Evolutionary conservation across 768 basidiomycete genomes (phyloP), one percentile per base, ranked within the genome.

Genomic region (Psilocybe azurescens): DNA sequence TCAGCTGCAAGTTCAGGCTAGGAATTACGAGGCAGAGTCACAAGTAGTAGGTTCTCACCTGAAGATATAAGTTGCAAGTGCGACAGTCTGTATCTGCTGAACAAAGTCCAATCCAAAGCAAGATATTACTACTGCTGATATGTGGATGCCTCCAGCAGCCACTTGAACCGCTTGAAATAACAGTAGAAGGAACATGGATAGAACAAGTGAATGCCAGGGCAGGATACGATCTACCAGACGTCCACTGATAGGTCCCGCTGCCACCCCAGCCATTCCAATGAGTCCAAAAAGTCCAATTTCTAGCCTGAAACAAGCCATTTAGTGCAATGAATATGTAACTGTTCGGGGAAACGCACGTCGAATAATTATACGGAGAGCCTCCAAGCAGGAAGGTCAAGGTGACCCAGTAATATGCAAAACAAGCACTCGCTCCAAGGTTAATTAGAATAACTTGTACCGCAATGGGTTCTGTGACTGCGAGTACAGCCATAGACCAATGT

Each of bases 351-450:
- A 79, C 81, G 36, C 78, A 83, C 89, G 89, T 90, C 1, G 87
- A 89, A 65, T 89, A 94, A 65, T 86, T 69, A 69, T 93, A 95
- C 0, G 91, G 89, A 3, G 86, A 73, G 2, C 86, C 90, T 5
- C 87, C 88, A 0, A 96, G 84, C 9, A 94, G 76, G 77, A 94
- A 95, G 0, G 92, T 93, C 63, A 91, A 73, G 1, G 89, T 89
- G 5, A 89, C 88, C 89, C 89, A 87, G 64, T 85, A 87, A 65
- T 76, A 80, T 9, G 76, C 78, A 65, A 83, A 83, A 47, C 75
- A 87, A 56, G 86, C 87, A 29, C 88, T 87, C 56, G 81, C 83
- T 16, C 80, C 81, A 10, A 91, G 68, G 65, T 86, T 84, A 68
- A 91, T 80, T 62, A 91, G 72, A 58, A 82, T 75, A 4, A 79